Evolutionary conservation across 768 basidiomycete genomes (phyloP), one percentile per base, ranked within the genome.

Genomic region (Agaricus blazei): DNA sequence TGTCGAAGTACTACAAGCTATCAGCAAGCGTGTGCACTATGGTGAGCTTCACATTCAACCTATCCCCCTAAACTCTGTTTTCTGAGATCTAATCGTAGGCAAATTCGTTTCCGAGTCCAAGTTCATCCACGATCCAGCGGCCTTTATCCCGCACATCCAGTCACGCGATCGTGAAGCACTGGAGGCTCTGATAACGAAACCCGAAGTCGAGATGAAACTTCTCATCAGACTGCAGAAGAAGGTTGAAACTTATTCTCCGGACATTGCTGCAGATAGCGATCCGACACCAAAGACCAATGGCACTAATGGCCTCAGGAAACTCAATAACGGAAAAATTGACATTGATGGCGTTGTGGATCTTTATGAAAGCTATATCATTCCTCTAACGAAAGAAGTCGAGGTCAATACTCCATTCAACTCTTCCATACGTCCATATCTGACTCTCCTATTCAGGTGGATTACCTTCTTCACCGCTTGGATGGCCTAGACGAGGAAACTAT

Each of bases 21-120:
- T 99, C 66, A 94, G 91, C 73, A 89, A 98, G 74, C 85, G 97
- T 38, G 95, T 99, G 34, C 97, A 99, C 70, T 99, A 96, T 65
- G 97, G 97, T 95, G 61, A 51, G 81, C 19, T 19, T 19, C 19
- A 19, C 19, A 1, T 19, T 70, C 27, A n/a, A 4, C 24, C 27
- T 11, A 34, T 31, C 37, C 27, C 37, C 28, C 45, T 38, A 12
- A 28, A 5, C 12, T 37, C 28, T 15, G 44, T 43, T 37, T 47
- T 27, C 14, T 23, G 4, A 41, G 14, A 24, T 24, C 14, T 31
- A n/a, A 46, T 51, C 38, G 26, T 65, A 99, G 96, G 97, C 55
- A 98, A 98, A 78, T 99, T 99, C 68, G 97, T 99, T 4, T 93
- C 95, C 4, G 97, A 99, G 72, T 90, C 91, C 27, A 99, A 99